Evolutionary conservation across 169 alveolate genomes (phyloP), one percentile per base, ranked within the genome.

Genomic region (Plasmodium adleri): DNA sequence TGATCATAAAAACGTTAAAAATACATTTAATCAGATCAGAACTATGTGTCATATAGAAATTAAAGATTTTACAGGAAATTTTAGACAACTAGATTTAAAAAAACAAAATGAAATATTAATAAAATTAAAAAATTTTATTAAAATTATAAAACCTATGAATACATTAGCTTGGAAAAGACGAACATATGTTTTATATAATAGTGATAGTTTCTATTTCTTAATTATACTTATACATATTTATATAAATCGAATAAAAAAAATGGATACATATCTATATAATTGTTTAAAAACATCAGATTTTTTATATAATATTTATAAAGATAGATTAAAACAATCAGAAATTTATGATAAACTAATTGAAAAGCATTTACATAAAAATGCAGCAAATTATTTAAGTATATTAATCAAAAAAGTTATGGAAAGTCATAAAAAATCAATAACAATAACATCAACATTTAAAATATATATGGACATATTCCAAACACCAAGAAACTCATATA

Each of bases 1-100:
- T 8, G 89, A 76, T 12, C 89, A 76, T 70, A 76, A 76, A 50
- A 76, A 76, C 63, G 76, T 76, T 10, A 76, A 58, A 56, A 76
- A 76, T 39, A 76, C 89, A 0, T 76, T 76, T 28, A 76, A 76
- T 22, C 56, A 64, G 49, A 76, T 76, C 2, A 10, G 89, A 76
- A 64, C 89, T 0, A 76, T 76, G 89, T 76, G 89, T n/a, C 78
- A 76, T 64, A 76, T 76, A 0, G 89, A 76, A 28, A 76, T 63
- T 22, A 76, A 76, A 64, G 89, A 76, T 26, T 76, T 76, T 43
- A 76, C 89, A 1, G 89, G 89, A 1, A 76, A 76, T 26, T 76
- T 76, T 56, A 76, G 89, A 28, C 89, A 76, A 50, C n/a, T 76
- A 43, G 89, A 76, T 76, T 64, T 76, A 47, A 62, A 76, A 64